Conservation (phyloP, 495 filamentous ascomycete species). For the Tuber indicum region DNA sequence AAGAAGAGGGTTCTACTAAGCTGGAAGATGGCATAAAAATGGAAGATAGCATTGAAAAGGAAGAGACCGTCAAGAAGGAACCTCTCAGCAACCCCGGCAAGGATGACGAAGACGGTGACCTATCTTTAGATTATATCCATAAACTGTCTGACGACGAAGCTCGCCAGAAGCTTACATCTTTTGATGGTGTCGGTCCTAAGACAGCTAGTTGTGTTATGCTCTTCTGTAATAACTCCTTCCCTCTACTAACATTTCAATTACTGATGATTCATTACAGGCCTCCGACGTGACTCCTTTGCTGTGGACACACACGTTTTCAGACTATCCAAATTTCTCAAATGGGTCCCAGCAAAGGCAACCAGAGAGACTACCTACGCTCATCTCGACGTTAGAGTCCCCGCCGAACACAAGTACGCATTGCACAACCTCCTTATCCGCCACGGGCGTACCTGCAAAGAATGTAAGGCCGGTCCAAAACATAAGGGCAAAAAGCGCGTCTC, state of each 20-base stretch:
- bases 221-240: conserved; percentile 51
- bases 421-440: conserved; percentile 84
- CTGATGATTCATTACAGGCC: conserved; percentile 32
- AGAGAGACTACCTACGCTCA: conserved; percentile 71
- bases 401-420: conserved; percentile 80
- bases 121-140: conserved; percentile 75
- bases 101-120: conserved; percentile 50
- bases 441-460: conserved; percentile 72
- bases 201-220: conserved; percentile 79
- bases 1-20: conserved; percentile 22
- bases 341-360: conserved; percentile 63
- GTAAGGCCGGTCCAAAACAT: conserved; percentile 50
- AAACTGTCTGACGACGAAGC: conserved; percentile 59
- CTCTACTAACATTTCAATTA: background rate
- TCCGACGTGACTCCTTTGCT: conserved; percentile 69
- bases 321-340: conserved; percentile 75
- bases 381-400: conserved; percentile 70
- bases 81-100: conserved; percentile 52
- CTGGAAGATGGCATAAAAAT: conserved; percentile 43
- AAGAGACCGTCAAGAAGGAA: conserved; percentile 69
- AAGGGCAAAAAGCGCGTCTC: conserved; percentile 5
- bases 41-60: conserved; percentile 44
- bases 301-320: conserved; percentile 83
- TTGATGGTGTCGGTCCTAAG: conserved; percentile 83
- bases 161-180: conserved; percentile 65